Conservation (phyloP, 2,329 filamentous ascomycete genomes). For the Leptographium lundbergii region DNA sequence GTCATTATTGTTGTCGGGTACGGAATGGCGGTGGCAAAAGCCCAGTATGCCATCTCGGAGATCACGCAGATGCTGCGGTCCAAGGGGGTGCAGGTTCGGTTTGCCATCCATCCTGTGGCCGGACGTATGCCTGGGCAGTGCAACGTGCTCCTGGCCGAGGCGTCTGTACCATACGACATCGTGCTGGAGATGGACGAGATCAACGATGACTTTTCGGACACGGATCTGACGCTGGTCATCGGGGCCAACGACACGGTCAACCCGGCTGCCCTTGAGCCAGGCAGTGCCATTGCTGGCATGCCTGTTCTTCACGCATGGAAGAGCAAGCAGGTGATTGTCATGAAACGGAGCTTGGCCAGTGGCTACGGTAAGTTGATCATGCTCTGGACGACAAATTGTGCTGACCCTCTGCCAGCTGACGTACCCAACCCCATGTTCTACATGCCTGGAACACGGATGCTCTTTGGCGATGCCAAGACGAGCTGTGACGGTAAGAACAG, state of each 20-base stretch:
- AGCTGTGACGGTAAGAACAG: conserved; percentile 58
- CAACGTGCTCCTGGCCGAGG: conserved; percentile 81
- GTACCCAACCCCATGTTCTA: conserved; percentile 91
- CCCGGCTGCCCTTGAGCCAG: conserved; percentile 73
- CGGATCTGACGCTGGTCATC: conserved; percentile 78
- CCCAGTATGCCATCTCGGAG: conserved; percentile 79
- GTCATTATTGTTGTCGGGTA: conserved; percentile 89
- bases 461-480: conserved; percentile 81
- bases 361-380: conserved; percentile 54
- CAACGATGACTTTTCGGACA: conserved; percentile 80
- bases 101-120: conserved; percentile 82
- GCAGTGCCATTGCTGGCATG: conserved; percentile 81
- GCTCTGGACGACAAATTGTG: neutral
- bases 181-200: conserved; percentile 95
- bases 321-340: conserved; percentile 83
- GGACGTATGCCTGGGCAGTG: conserved; percentile 90
- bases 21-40: conserved; percentile 89
- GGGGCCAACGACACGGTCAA: conserved; percentile 91
- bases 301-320: conserved; percentile 88
- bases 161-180: conserved; percentile 80
- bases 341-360: conserved; percentile 84
- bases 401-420: conserved; percentile 46
- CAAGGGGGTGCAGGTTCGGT: conserved; percentile 69
- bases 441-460: conserved; percentile 80
- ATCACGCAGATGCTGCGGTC: conserved; percentile 63